phyloP scores from a whole-genome alignment of 2,329 filamentous ascomycete genomes.

The Aspergillus sp. region DNA sequence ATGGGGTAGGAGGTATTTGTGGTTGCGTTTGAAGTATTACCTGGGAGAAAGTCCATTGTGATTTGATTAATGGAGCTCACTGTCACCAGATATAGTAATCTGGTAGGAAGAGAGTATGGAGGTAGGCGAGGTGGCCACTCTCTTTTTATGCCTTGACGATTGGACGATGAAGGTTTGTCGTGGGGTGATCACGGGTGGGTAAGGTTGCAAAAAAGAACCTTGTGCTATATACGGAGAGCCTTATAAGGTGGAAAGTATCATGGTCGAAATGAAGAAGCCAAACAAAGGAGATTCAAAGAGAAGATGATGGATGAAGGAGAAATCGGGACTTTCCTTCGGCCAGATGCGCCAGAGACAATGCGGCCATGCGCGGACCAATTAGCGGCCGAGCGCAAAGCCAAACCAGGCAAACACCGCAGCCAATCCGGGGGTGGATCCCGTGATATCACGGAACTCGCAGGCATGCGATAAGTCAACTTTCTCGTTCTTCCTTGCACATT shows the following conservation, averaged over 20 bases:
- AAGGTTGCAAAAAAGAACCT: not conserved
- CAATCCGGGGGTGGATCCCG: not conserved
- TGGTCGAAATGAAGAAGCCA: not conserved
- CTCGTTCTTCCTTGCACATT: not conserved
- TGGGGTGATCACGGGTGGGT: not conserved
- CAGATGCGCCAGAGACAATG: not conserved
- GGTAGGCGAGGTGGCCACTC: not conserved
- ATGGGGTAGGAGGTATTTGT: not conserved
- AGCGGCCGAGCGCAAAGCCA: not conserved
- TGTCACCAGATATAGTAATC: not conserved
- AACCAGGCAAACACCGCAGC: not conserved
- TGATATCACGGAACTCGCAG: not conserved
- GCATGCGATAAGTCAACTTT: too few species aligned
- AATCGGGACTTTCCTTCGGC: not conserved
- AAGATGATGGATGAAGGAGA: not conserved
- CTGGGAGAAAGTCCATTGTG: slow-evolving; percentile 21
- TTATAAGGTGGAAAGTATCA: not conserved
- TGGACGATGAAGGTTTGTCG: not conserved
- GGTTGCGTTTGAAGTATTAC: slow-evolving; percentile 5
- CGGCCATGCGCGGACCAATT: not conserved
- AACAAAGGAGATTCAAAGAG: not conserved
- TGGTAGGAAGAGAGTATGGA: not conserved
- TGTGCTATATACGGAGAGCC: not conserved
- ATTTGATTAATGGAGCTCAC: not conserved
- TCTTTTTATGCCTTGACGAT: not conserved